Base-by-base conservation (phyloP, 192 early-diverging fungal genomes). In the Coemansia sp. region DNA sequence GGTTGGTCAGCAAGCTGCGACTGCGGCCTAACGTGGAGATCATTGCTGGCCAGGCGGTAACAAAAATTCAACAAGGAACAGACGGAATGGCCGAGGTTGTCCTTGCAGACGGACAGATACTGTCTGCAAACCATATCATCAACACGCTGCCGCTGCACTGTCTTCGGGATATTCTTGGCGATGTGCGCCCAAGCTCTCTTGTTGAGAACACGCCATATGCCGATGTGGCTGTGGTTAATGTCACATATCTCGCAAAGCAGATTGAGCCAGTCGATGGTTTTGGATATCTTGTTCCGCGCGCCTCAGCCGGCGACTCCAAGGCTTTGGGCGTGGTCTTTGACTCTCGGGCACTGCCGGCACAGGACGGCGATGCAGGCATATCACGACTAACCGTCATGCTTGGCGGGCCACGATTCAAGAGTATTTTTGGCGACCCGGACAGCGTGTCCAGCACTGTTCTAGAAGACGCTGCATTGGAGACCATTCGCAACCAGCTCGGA, bases 251-350 rank as follows among this genome's bases (percentile, higher is more conserved):
- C 63, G 32, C 74, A 9, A 74, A 70, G 11, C 55, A 76, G 19
- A 65, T 87, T 1, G 79, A 92, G 7, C 82, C 86, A 0, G 84
- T 91, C 11, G 85, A 89, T 50, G 96, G 96, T 2, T 98, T 98
- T 81, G 96, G 96, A 7, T 97, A 92, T 66, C 85, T 98, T 20
- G 88, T 93, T 12, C 96, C 96, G 6, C 76, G 83, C 14, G 84
- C 88, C 1, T 85, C 88, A 17, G 76, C 83, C 6, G 25, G 64
- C 8, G 81, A 76, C 32, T 75, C 76, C 5, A 58, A 62, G 37
- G 83, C 89, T 7, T 76, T 98, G 11, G 96, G 96, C 11, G 85
- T 89, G 14, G 90, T 97, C 8, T 94, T 96, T 76, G 96, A 98
- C 69, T 94, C 93, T 12, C 89, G 88, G 53, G 84, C 90, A 11